A percentile compares a stretch with the other conserved stretches of the same genome.
Evolutionary conservation across 768 basidiomycete species (phyloP).

Genomic region (Kondoa subrosea): DNA sequence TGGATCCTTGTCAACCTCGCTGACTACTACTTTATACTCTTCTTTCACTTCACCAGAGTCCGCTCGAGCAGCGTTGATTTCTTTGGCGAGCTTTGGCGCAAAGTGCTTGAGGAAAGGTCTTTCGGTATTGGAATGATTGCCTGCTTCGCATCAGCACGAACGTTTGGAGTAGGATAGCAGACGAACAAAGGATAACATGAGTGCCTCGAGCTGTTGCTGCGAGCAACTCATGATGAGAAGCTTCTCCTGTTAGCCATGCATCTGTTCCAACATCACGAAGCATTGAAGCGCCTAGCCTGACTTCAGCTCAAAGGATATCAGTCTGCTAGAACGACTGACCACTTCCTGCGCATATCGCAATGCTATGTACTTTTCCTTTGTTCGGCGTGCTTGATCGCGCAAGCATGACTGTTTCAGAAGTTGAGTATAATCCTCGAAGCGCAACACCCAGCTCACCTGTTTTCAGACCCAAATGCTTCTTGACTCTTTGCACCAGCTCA

Average conservation of each 20-base stretch:
- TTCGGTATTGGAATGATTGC: slow-evolving; percentile 76
- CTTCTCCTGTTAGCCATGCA: slow-evolving; percentile 81
- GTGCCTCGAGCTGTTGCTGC: slow-evolving; percentile 57
- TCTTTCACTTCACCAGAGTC: background rate
- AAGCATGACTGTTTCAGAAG: slow-evolving; percentile 1
- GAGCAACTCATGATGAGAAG: slow-evolving; percentile 73
- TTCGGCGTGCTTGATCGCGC: background rate
- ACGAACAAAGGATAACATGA: slow-evolving; percentile 67
- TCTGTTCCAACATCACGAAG: slow-evolving; percentile 51
- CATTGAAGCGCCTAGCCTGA: slow-evolving; percentile 8
- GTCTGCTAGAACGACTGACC: background rate
- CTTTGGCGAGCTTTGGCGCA: background rate
- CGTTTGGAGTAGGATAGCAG: background rate
- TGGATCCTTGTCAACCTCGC: slow-evolving; percentile 56
- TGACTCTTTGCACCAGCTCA: slow-evolving; percentile 51
- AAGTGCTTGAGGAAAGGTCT: slow-evolving; percentile 60
- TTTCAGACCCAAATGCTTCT: slow-evolving; percentile 46
- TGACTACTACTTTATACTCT: slow-evolving; percentile 47
- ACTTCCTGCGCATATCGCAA: background rate
- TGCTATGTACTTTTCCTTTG: slow-evolving; percentile 5
- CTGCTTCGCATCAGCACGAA: background rate
- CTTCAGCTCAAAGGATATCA: too few species aligned
- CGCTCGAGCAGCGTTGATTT: background rate
- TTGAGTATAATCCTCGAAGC: background rate
- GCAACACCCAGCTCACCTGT: slow-evolving; percentile 37